These are phyloP conservation scores for Colletotrichum sublineola DNA, from an alignment of 2,329 filamentous ascomycete species.

Conservation along the genomic window DNA sequence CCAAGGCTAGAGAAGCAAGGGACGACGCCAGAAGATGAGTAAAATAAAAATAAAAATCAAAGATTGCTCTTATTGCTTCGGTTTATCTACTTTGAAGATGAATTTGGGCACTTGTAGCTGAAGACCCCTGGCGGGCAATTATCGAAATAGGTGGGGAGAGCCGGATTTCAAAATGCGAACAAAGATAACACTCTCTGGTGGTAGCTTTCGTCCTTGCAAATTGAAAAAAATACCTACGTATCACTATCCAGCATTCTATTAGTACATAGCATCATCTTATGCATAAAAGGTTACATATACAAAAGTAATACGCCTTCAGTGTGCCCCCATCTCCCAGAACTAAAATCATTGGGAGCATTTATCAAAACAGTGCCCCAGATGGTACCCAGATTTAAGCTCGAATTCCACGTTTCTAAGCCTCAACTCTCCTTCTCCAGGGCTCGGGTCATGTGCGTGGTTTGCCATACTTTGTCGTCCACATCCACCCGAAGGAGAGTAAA, in stretches of 20 bases:
- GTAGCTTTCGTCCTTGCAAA: background rate
- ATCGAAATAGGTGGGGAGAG: background rate
- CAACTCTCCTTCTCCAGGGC: background rate
- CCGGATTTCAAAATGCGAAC: background rate
- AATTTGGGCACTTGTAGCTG: background rate
- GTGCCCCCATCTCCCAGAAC: background rate
- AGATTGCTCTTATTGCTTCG: background rate
- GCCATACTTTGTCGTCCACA: slow-evolving; percentile 46
- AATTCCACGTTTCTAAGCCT: too few species aligned
- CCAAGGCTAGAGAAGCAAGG: background rate
- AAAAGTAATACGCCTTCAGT: background rate
- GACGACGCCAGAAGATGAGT: background rate
- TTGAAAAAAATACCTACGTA: too few species aligned
- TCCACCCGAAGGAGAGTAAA: slow-evolving; percentile 45
- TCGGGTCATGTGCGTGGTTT: slow-evolving; percentile 47
- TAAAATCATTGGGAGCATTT: too few species aligned
- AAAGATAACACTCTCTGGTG: background rate
- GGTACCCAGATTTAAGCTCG: background rate
- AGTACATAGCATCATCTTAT: background rate
- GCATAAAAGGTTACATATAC: background rate
- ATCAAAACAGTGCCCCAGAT: background rate
- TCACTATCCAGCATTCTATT: background rate
- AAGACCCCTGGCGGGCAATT: slow-evolving; percentile 26
- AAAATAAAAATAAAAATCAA: background rate
- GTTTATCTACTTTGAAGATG: background rate